These are phyloP conservation scores for Cryphonectria naterciae DNA, from an alignment of 2,329 filamentous ascomycete species.

Conservation along the genomic window DNA sequence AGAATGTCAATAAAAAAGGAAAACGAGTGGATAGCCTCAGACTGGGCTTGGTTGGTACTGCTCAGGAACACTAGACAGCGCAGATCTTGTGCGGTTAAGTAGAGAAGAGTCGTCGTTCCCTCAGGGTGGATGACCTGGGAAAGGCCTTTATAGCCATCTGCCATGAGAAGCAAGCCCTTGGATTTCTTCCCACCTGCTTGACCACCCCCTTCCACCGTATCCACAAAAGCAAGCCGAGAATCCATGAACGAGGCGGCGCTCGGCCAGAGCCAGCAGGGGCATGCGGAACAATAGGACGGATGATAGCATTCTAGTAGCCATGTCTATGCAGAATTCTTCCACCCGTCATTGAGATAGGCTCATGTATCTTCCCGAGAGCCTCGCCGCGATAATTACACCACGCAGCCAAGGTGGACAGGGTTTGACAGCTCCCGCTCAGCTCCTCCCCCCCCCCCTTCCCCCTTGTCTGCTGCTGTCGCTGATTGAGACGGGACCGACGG, in stretches of 20 bases:
- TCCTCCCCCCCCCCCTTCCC: neutral
- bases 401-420: neutral
- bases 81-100: constrained; percentile 11
- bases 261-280: constrained; percentile 4
- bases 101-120: neutral
- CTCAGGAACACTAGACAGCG: constrained; percentile 16
- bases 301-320: constrained; percentile 13
- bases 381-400: neutral
- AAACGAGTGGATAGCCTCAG: constrained; percentile 26
- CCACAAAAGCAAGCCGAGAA: constrained; percentile 14
- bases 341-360: constrained; percentile 13
- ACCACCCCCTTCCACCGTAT: constrained; percentile 14
- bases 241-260: neutral
- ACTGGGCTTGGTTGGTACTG: constrained; percentile 12
- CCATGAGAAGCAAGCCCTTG: neutral
- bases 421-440: neutral
- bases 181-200: neutral
- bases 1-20: neutral
- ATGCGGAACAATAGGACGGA: constrained; percentile 5
- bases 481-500: neutral
- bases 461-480: neutral
- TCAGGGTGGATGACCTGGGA: neutral
- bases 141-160: constrained; percentile 17
- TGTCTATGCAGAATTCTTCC: constrained; percentile 20
- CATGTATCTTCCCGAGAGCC: constrained; percentile 20